Evolutionary conservation across 495 filamentous ascomycete species (phyloP).

Genomic region (Talaromyces thailandensis): DNA sequence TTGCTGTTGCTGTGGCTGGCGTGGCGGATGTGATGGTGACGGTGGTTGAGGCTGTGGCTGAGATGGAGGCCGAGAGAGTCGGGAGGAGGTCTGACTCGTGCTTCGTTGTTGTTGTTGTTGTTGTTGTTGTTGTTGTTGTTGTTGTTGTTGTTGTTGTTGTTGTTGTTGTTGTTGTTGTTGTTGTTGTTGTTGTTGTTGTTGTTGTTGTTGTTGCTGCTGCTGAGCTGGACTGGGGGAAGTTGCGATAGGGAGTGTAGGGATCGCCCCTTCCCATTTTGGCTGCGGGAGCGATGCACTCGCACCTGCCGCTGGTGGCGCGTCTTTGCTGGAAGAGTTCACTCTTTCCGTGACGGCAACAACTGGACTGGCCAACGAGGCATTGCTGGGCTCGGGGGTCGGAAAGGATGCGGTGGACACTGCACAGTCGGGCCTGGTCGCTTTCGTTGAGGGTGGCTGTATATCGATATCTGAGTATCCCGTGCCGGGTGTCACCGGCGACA

Average conservation of each 20-base stretch:
- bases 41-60: background rate
- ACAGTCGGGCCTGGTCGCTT: background rate
- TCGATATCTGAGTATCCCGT: background rate
- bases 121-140: too few relatives aligned
- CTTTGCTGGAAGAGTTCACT: background rate
- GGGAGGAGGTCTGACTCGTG: background rate
- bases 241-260: background rate
- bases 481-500: slow-evolving; percentile 20
- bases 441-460: background rate
- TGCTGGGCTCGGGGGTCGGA: slow-evolving; percentile 17
- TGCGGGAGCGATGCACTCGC: background rate
- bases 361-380: slow-evolving; percentile 11
- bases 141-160: too few relatives aligned
- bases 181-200: too few relatives aligned
- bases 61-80: background rate
- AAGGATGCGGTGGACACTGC: slow-evolving; percentile 6
- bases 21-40: background rate
- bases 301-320: background rate
- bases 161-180: too few relatives aligned
- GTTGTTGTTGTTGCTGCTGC: background rate
- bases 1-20: background rate
- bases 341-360: slow-evolving; percentile 7
- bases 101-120: background rate
- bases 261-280: background rate
- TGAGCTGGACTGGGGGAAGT: background rate